phyloP scores from a whole-genome alignment of 148 eudicot genomes.

The Amaranthus hypochondriacus region DNA sequence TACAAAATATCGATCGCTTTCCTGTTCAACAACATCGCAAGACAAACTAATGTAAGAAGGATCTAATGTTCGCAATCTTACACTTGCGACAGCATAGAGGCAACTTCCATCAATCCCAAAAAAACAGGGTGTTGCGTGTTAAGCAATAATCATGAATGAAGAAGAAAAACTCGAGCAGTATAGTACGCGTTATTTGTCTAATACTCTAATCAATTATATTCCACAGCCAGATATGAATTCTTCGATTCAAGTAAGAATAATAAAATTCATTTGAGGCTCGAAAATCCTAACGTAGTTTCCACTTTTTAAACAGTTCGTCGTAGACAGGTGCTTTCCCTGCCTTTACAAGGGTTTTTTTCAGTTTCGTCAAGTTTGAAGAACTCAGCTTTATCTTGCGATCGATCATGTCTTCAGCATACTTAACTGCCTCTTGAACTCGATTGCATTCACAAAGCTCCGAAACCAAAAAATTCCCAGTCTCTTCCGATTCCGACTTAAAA shows the following conservation, averaged over 20 bases:
- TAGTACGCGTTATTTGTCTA: too few species aligned
- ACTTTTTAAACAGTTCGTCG: conserved; percentile 54
- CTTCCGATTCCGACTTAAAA: conserved; percentile 52
- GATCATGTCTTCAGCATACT: conserved; percentile 84
- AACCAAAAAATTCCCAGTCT: conserved; percentile 63
- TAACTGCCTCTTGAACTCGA: conserved; percentile 68
- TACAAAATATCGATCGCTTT: not conserved
- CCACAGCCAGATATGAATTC: not conserved
- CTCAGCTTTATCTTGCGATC: conserved; percentile 63
- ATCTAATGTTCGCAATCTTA: not conserved
- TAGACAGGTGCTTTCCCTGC: conserved; percentile 46
- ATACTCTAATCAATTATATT: not conserved
- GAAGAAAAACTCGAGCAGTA: not conserved
- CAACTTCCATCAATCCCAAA: not conserved
- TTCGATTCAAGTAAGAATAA: not conserved
- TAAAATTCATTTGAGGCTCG: not conserved
- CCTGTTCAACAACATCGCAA: not conserved
- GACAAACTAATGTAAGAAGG: not conserved
- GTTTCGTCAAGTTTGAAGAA: conserved; percentile 43
- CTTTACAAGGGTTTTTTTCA: conserved; percentile 57
- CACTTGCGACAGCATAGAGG: not conserved
- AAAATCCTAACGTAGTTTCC: conserved; percentile 33
- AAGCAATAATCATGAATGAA: not conserved
- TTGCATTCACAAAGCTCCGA: conserved; percentile 53
- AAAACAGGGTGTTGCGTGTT: not conserved